Conservation (phyloP, 139 green algal species). For the Haematococcus sp. region DNA sequence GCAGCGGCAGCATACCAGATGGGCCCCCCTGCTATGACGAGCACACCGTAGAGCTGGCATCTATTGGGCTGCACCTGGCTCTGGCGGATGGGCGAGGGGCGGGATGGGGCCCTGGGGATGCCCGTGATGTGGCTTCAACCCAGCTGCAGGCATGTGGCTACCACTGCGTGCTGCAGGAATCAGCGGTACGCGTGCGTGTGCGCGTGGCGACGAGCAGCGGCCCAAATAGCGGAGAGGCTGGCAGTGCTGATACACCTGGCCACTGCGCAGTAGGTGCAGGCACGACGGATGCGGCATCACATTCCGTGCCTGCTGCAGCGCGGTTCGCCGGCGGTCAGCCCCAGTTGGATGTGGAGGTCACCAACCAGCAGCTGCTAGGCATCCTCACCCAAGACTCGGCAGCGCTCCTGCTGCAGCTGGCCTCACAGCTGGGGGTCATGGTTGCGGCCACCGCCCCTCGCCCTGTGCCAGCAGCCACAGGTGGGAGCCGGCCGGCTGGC, state of each 20-base stretch:
- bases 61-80: slow-evolving; percentile 45
- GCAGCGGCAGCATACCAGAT: neutral
- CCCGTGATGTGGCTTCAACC: slow-evolving; percentile 10
- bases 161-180: slow-evolving; percentile 46
- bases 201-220: neutral
- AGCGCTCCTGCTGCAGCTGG: slow-evolving; percentile 40
- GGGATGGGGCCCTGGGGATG: slow-evolving; percentile 11
- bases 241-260: too few species aligned
- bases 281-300: too few species aligned
- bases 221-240: too few species aligned
- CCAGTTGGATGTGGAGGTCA: slow-evolving; percentile 35
- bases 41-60: slow-evolving; percentile 42
- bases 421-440: slow-evolving; percentile 22
- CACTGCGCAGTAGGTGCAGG: too few species aligned
- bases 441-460: neutral
- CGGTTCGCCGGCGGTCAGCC: too few species aligned
- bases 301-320: too few species aligned
- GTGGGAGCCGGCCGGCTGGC: too few species aligned
- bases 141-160: slow-evolving; percentile 38
- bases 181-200: slow-evolving; percentile 3
- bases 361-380: slow-evolving; percentile 48
- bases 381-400: slow-evolving; percentile 41
- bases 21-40: neutral
- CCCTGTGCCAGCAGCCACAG: neutral
- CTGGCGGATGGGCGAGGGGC: slow-evolving; percentile 28